Conservation (phyloP, 208 protist genomes). For the Leishmania guyanensis region DNA sequence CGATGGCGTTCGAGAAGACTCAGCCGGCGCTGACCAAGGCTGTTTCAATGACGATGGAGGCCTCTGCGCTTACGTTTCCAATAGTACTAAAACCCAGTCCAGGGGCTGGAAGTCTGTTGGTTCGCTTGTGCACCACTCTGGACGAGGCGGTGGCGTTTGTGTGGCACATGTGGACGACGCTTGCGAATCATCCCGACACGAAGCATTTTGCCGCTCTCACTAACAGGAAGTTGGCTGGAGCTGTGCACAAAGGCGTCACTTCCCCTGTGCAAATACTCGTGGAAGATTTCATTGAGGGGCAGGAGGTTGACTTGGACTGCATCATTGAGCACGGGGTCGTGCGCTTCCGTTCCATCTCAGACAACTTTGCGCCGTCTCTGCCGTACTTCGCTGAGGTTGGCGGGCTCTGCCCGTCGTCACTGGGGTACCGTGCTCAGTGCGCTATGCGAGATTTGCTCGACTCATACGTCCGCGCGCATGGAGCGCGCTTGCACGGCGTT, state of each 20-base stretch:
- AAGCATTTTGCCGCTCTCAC: constrained; percentile 46
- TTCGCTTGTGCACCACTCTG: constrained; percentile 37
- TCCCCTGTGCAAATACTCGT: constrained; percentile 40
- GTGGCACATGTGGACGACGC: constrained; percentile 40
- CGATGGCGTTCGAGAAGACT: constrained; percentile 4
- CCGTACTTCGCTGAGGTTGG: constrained; percentile 80
- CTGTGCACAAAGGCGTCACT: not conserved
- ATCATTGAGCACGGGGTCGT: constrained; percentile 63
- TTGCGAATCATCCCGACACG: constrained; percentile 48
- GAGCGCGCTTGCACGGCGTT: constrained; percentile 51
- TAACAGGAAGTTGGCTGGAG: not conserved
- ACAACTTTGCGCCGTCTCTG: constrained; percentile 65
- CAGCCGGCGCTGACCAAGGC: not conserved
- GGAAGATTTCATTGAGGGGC: constrained; percentile 80
- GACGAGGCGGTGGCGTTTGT: constrained; percentile 56
- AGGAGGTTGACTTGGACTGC: constrained; percentile 86
- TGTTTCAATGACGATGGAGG: not conserved
- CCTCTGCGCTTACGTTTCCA: constrained; percentile 38
- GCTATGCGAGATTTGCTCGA: constrained; percentile 56
- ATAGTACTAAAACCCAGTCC: constrained; percentile 80
- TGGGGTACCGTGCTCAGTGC: constrained; percentile 26
- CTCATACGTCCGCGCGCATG: constrained; percentile 37
- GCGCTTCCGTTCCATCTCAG: constrained; percentile 69
- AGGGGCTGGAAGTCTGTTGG: constrained; percentile 69
- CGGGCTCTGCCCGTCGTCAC: constrained; percentile 56